phyloP scores from a whole-genome alignment of 228 moss, liverwort and hornwort genomes.

The Sphagnum fallax region DNA sequence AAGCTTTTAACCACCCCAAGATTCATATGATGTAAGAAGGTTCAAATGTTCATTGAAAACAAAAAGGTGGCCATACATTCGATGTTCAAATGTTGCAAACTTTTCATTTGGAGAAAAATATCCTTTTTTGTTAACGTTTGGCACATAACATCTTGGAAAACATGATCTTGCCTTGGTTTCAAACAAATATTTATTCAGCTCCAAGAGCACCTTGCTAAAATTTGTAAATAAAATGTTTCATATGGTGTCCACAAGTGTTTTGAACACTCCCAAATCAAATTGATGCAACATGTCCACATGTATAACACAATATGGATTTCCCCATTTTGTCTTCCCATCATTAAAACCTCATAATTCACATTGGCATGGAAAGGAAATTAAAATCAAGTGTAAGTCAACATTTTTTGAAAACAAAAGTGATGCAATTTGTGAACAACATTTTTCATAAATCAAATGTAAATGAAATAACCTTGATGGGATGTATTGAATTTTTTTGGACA shows the following conservation, averaged over 20 bases:
- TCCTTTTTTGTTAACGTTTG: constrained; percentile 1
- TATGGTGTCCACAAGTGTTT: constrained; percentile 3
- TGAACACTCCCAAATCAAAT: constrained; percentile 5
- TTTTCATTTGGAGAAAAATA: constrained; percentile 9
- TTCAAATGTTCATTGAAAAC: background rate
- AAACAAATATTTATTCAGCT: background rate
- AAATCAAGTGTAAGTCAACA: background rate
- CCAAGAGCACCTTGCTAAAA: background rate
- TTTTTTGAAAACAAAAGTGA: no score
- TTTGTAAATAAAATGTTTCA: no score
- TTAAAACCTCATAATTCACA: constrained; percentile 4
- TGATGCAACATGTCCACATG: constrained; percentile 9
- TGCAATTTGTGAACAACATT: no score
- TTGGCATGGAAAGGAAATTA: background rate
- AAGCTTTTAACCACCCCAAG: background rate
- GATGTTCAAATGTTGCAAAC: constrained; percentile 9
- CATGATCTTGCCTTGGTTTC: background rate
- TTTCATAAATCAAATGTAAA: background rate
- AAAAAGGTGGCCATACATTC: background rate
- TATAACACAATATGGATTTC: constrained; percentile 4
- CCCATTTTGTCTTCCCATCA: background rate
- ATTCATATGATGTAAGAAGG: no score
- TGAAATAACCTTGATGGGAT: constrained; percentile 1
- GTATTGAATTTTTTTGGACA: constrained; percentile 1
- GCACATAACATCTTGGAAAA: background rate